Evolutionary conservation across 495 filamentous ascomycete genomes (phyloP).

Genomic region (Tetracladium setigerum): DNA sequence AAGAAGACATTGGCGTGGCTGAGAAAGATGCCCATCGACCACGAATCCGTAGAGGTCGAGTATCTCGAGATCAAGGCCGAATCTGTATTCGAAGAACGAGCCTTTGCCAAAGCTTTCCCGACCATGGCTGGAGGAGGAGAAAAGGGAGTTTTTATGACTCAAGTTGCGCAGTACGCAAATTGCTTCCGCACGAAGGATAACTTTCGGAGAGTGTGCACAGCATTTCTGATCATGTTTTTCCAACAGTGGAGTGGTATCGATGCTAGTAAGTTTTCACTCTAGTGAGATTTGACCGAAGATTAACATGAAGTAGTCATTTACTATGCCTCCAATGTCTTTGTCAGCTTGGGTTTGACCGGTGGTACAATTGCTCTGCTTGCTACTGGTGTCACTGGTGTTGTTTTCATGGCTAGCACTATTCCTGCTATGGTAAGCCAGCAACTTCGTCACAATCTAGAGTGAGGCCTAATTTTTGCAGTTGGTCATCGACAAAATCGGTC

Average conservation of each 20-base stretch:
- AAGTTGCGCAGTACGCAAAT: conserved; percentile 15
- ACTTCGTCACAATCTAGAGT: conserved; percentile 29
- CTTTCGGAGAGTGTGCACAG: conserved; percentile 54
- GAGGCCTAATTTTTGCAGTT: conserved; percentile 4
- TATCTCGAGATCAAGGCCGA: conserved; percentile 13
- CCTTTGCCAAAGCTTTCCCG: conserved; percentile 30
- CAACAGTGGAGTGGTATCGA: conserved; percentile 46
- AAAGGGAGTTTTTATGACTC: conserved; percentile 41
- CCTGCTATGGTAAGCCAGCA: conserved; percentile 18
- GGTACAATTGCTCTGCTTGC: conserved; percentile 49
- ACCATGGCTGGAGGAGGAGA: conserved; percentile 47
- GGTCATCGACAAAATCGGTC: conserved; percentile 40
- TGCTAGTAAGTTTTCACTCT: conserved; percentile 10
- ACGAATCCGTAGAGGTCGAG: conserved; percentile 10
- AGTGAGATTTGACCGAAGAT: neutral
- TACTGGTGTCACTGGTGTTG: conserved; percentile 24
- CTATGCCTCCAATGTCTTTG: conserved; percentile 32
- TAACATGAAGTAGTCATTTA: conserved; percentile 13
- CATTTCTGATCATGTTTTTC: conserved; percentile 58
- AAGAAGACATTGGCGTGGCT: conserved; percentile 28
- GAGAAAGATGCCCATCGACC: conserved; percentile 3
- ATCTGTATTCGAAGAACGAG: neutral
- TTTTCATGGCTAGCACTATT: conserved; percentile 4
- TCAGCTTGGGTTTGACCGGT: conserved; percentile 28
- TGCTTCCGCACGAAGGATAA: conserved; percentile 19